Evolutionary conservation across 2,329 filamentous ascomycete genomes (phyloP).

Genomic region (Cryphonectria carpinicola): DNA sequence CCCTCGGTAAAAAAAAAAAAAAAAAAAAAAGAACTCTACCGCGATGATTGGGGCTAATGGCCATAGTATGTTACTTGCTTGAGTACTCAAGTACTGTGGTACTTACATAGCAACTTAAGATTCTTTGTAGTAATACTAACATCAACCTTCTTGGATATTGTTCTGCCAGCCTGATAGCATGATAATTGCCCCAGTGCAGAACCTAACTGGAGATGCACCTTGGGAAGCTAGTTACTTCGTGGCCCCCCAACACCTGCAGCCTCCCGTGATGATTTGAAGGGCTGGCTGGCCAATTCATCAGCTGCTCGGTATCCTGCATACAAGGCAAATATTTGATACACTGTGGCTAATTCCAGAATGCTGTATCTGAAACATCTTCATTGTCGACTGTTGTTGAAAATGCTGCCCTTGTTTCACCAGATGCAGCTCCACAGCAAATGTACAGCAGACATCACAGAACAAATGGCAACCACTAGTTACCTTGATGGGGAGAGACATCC

Average conservation of each 20-base stretch:
- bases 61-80: too few relatives aligned
- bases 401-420: background rate
- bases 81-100: too few relatives aligned
- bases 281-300: background rate
- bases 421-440: background rate
- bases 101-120: too few relatives aligned
- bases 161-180: too few relatives aligned
- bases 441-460: too few relatives aligned
- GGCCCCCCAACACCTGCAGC: background rate
- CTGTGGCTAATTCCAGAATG: background rate
- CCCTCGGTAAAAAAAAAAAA: background rate
- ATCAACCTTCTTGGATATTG: too few relatives aligned
- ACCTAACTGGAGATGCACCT: too few relatives aligned
- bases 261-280: background rate
- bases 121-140: too few relatives aligned
- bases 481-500: background rate
- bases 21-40: background rate
- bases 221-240: background rate
- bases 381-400: background rate
- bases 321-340: background rate
- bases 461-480: background rate
- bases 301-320: background rate
- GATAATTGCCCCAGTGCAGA: too few relatives aligned
- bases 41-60: too few relatives aligned
- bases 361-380: background rate